Percentiles rank a stretch among this genome's conserved stretches.
phyloP scores from a whole-genome alignment of 2,329 filamentous ascomycete species.

The Xylariaceae sp. region DNA sequence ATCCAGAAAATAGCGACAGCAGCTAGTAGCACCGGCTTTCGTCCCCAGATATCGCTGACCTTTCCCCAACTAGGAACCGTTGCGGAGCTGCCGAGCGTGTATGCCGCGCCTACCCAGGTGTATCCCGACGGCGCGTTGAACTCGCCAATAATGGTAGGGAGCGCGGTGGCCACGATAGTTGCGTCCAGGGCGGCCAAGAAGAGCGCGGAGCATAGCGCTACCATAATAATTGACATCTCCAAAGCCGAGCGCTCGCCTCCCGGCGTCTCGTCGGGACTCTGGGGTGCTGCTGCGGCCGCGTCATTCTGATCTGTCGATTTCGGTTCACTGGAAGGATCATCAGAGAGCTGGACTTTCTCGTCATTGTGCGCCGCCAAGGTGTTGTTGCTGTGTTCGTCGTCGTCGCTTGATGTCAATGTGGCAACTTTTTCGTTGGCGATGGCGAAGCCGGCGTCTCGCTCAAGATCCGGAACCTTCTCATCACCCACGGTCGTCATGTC shows the following conservation, averaged over 20 bases:
- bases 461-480: slow-evolving; percentile 16
- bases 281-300: slow-evolving; percentile 1
- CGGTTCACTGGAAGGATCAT: not conserved
- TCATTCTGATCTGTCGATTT: slow-evolving; percentile 6
- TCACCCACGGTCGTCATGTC: slow-evolving; percentile 14
- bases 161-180: slow-evolving; percentile 63
- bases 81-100: slow-evolving; percentile 65
- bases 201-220: slow-evolving; percentile 36
- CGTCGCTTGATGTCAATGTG: slow-evolving; percentile 12
- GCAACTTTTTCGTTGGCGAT: slow-evolving; percentile 2
- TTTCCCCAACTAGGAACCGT: slow-evolving; percentile 68
- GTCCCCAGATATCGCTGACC: slow-evolving; percentile 55
- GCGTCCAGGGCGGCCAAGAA: slow-evolving; percentile 54
- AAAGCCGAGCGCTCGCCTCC: slow-evolving; percentile 26
- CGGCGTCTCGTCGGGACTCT: not conserved
- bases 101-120: slow-evolving; percentile 73
- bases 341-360: not conserved
- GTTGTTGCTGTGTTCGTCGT: slow-evolving; percentile 7
- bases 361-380: not conserved
- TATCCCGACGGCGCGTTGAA: slow-evolving; percentile 66
- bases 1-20: slow-evolving; percentile 52
- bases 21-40: slow-evolving; percentile 50
- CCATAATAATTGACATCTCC: slow-evolving; percentile 32
- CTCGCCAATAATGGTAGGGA: slow-evolving; percentile 60
- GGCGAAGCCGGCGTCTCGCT: slow-evolving; percentile 11